These are phyloP conservation scores for Mycena crocata DNA, from an alignment of 768 basidiomycete genomes.

Conservation along the genomic window DNA sequence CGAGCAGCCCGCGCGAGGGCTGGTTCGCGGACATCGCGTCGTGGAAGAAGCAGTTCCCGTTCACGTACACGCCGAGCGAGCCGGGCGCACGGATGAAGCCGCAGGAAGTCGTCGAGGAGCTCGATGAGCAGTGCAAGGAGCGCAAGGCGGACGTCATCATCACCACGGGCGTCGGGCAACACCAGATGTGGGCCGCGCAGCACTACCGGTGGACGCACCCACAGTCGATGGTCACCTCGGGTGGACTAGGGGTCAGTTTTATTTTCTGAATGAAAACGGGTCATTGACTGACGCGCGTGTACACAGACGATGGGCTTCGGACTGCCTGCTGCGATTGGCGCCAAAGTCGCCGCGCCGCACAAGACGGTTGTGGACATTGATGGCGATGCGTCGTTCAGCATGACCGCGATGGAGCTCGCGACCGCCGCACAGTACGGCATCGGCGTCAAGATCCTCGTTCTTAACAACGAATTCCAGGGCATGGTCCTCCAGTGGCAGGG, in stretches of 20 bases:
- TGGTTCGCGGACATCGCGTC: slow-evolving; percentile 87
- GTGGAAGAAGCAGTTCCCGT: slow-evolving; percentile 93
- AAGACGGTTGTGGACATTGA: slow-evolving; percentile 97
- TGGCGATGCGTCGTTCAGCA: slow-evolving; percentile 97
- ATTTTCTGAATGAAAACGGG: too few species aligned
- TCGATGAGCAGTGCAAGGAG: slow-evolving; percentile 80
- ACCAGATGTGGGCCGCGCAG: slow-evolving; percentile 99
- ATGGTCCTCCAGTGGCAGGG: slow-evolving; percentile 99
- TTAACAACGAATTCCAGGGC: slow-evolving; percentile 99
- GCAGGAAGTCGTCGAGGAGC: slow-evolving; percentile 95
- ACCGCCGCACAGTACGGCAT: slow-evolving; percentile 93
- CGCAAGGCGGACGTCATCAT: slow-evolving; percentile 90
- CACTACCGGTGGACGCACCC: slow-evolving; percentile 92
- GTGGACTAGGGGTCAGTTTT: slow-evolving; percentile 82
- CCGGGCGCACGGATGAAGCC: slow-evolving; percentile 86
- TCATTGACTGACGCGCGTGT: slow-evolving; percentile 2
- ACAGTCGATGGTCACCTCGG: slow-evolving; percentile 89
- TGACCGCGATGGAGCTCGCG: slow-evolving; percentile 99
- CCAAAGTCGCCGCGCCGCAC: slow-evolving; percentile 95
- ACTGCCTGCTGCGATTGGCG: slow-evolving; percentile 93
- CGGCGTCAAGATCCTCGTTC: slow-evolving; percentile 92
- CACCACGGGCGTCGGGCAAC: slow-evolving; percentile 96
- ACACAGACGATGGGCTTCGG: slow-evolving; percentile 97
- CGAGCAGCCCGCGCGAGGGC: slow-evolving; percentile 67
- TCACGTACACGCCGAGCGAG: slow-evolving; percentile 80